Evolutionary conservation across 2,329 filamentous ascomycete species (phyloP), one percentile per base, ranked within the genome.

Genomic region (Pseudohalonectria lignicola): DNA sequence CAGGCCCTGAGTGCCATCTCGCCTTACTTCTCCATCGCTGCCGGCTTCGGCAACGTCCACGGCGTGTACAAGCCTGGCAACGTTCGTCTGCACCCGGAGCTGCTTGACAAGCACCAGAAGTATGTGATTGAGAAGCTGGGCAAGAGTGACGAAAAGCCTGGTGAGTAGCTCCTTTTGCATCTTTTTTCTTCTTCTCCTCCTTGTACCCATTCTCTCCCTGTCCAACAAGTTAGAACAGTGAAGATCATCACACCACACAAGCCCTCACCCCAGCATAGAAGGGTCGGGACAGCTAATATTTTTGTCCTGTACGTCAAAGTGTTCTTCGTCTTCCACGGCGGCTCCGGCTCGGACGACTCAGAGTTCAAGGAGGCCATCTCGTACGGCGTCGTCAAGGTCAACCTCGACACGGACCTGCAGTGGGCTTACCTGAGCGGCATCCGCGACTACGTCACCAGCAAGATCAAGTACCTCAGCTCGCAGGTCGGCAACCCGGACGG

Each of bases 321-420:
- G 59, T 96, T 88, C 79, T 86, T 98, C 56, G 92, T 98, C 63
- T 98, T 98, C 83, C 92, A 98, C 76, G 92, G 92, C 56, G 92
- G 92, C 54, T 94, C 86, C 47, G 92, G 92, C 51, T 93, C 85
- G 49, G 74, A 75, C 61, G 93, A 94, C 73, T 66, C 86, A 52
- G 92, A 98, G 70, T 98, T 84, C 76, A 73, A 71, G 47, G 78
- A 86, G 53, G 90, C 88, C 58, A 95, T 95, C 64, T 68, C 70
- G 59, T 83, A 90, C 65, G 92, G 92, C 73, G 90, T 98, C 52
- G 82, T 95, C 71, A 98, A 98, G 82, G 92, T 98, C 68, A 98
- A 98, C 74, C 74, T 98, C 54, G 92, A 98, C 68, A 98, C 92
- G 36, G 92, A 98, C 60, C 76, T 96, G 67, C 90, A 96, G 74